Conservation (phyloP, 805 yeast genomes). For the Kuraishia borneana region DNA sequence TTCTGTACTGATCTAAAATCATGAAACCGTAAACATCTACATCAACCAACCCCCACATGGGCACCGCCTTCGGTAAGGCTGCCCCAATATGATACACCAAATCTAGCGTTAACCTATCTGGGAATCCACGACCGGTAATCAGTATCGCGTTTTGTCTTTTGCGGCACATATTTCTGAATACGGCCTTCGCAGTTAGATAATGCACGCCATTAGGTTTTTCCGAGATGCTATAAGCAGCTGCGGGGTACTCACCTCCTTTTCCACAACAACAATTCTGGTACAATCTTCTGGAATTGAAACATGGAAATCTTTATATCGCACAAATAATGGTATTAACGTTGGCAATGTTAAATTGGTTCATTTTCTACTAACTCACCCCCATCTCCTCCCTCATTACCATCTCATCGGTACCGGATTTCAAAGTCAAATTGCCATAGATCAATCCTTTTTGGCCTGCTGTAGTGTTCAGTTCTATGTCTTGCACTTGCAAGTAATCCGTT, state of each 20-base stretch:
- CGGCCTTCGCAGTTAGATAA: constrained; percentile 16
- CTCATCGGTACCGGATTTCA: constrained; percentile 5
- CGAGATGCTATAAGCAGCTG: background rate
- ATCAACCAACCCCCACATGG: constrained; percentile 41
- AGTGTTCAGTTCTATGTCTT: constrained; percentile 28
- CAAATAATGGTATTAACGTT: constrained; percentile 28
- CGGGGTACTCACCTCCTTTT: constrained; percentile 29
- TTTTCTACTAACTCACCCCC: constrained; percentile 6
- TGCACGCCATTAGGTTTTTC: background rate
- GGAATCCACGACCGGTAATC: constrained; percentile 60
- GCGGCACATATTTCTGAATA: constrained; percentile 23
- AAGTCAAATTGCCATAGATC: constrained; percentile 26
- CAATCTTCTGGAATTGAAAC: constrained; percentile 10
- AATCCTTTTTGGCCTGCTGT: constrained; percentile 49
- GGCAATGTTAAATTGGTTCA: constrained; percentile 10
- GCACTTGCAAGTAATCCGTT: constrained; percentile 23
- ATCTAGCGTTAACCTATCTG: constrained; percentile 41
- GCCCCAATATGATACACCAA: constrained; percentile 24
- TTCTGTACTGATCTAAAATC: constrained; percentile 30
- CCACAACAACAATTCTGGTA: constrained; percentile 29
- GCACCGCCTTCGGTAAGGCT: constrained; percentile 18
- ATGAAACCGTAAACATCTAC: constrained; percentile 55
- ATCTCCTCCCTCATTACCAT: constrained; percentile 6
- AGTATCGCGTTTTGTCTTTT: constrained; percentile 16
- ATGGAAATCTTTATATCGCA: constrained; percentile 9